phyloP scores from a whole-genome alignment of 2,329 filamentous ascomycete genomes.

The Fusarium graminum region DNA sequence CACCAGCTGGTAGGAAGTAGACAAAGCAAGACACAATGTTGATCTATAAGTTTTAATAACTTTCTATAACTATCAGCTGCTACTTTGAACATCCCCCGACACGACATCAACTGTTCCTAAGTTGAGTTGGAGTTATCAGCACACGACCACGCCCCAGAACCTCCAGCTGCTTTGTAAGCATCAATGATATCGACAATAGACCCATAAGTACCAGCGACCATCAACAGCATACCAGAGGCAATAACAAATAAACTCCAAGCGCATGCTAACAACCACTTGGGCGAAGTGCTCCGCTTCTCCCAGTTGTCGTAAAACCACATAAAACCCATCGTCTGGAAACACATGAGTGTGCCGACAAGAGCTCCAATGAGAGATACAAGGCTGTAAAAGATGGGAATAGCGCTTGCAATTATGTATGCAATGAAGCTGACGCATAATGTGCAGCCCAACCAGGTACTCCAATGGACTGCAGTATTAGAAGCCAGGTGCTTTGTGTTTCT shows the following conservation, averaged over 20 bases:
- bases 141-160: slow-evolving; percentile 57
- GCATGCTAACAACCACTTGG: slow-evolving; percentile 13
- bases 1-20: too few species aligned
- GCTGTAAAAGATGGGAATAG: slow-evolving; percentile 46
- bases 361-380: slow-evolving; percentile 49
- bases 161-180: slow-evolving; percentile 53
- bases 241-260: slow-evolving; percentile 29
- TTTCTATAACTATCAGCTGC: too few species aligned
- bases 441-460: slow-evolving; percentile 51
- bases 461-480: slow-evolving; percentile 48
- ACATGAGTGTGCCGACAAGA: slow-evolving; percentile 49
- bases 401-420: slow-evolving; percentile 48
- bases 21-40: too few species aligned
- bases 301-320: slow-evolving; percentile 52
- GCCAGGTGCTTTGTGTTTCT: slow-evolving; percentile 50
- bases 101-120: background rate
- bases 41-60: too few species aligned
- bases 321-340: slow-evolving; percentile 49
- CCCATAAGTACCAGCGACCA: slow-evolving; percentile 61
- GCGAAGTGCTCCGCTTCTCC: slow-evolving; percentile 20
- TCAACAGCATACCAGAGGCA: slow-evolving; percentile 53
- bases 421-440: slow-evolving; percentile 42
- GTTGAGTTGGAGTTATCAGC: slow-evolving; percentile 57
- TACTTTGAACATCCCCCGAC: too few species aligned
- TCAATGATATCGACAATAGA: slow-evolving; percentile 55